phyloP scores from a whole-genome alignment of 2,329 filamentous ascomycete species.

The Botrytis fragariae region DNA sequence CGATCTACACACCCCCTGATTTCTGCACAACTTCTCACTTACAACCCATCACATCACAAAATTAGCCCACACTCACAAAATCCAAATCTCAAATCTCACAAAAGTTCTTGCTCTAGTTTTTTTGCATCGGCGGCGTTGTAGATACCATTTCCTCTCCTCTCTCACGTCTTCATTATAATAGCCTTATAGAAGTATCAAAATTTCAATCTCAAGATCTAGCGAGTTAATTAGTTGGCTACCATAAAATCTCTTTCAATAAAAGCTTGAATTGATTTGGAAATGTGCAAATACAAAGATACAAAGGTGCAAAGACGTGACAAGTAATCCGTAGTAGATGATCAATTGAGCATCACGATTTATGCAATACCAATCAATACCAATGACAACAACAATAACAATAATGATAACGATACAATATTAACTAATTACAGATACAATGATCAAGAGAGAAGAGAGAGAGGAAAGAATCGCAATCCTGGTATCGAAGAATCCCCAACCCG shows the following conservation, averaged over 20 bases:
- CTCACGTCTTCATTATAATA: neutral
- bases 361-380: too few species aligned
- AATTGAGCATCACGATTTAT: too few species aligned
- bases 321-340: neutral
- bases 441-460: neutral
- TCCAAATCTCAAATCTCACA: neutral
- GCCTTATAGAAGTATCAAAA: neutral
- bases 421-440: neutral
- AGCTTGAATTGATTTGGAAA: neutral
- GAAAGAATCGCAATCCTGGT: neutral
- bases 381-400: too few species aligned
- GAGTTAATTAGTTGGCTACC: neutral
- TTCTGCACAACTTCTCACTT: neutral
- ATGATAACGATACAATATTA: neutral
- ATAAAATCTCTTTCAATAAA: neutral
- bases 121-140: neutral
- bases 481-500: neutral
- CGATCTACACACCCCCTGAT: neutral
- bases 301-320: neutral
- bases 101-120: neutral
- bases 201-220: neutral
- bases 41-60: neutral
- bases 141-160: neutral
- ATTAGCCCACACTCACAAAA: neutral
- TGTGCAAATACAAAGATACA: too few species aligned